These are phyloP conservation scores for Crataegus laevigata DNA, from an alignment of 306 rosid species.

Conservation along the genomic window DNA sequence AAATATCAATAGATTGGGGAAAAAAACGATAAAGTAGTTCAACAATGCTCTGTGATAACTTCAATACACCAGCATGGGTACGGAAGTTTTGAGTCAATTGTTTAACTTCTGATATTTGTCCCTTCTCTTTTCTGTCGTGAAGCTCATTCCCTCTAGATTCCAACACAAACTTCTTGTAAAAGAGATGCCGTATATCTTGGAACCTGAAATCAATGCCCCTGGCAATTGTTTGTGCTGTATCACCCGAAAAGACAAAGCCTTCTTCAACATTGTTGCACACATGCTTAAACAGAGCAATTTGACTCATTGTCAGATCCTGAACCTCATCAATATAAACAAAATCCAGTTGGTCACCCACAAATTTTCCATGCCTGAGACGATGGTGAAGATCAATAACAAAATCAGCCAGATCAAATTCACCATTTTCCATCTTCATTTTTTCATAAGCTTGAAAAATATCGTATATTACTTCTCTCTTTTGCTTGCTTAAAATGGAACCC, in stretches of 20 bases:
- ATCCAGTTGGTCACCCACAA: conserved; percentile 44
- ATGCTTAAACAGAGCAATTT: conserved; percentile 59
- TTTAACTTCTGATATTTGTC: conserved; percentile 37
- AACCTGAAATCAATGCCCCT: conserved; percentile 82
- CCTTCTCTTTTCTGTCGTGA: conserved; percentile 35
- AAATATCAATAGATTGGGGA: conserved; percentile 50
- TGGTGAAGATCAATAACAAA: conserved; percentile 58
- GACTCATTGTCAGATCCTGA: conserved; percentile 77
- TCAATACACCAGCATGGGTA: conserved; percentile 66
- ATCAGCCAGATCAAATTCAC: conserved; percentile 73
- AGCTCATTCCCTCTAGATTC: conserved; percentile 21
- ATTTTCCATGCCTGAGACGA: conserved; percentile 34
- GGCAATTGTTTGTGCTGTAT: conserved; percentile 82
- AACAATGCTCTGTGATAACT: conserved; percentile 55
- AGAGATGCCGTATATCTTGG: conserved; percentile 58
- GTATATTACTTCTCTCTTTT: conserved; percentile 44
- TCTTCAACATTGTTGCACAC: conserved; percentile 64
- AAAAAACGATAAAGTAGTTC: conserved; percentile 61
- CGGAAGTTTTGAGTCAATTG: conserved; percentile 61
- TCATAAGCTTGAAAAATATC: conserved; percentile 56
- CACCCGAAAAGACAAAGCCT: conserved; percentile 85
- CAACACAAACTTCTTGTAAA: conserved; percentile 49
- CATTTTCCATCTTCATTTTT: conserved; percentile 50
- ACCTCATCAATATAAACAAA: conserved; percentile 79
- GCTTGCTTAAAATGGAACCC: conserved; percentile 31